Evolutionary conservation across 1,139 yeast genomes (phyloP).

Genomic region (Hyphopichia wangnamkhiaoensis): DNA sequence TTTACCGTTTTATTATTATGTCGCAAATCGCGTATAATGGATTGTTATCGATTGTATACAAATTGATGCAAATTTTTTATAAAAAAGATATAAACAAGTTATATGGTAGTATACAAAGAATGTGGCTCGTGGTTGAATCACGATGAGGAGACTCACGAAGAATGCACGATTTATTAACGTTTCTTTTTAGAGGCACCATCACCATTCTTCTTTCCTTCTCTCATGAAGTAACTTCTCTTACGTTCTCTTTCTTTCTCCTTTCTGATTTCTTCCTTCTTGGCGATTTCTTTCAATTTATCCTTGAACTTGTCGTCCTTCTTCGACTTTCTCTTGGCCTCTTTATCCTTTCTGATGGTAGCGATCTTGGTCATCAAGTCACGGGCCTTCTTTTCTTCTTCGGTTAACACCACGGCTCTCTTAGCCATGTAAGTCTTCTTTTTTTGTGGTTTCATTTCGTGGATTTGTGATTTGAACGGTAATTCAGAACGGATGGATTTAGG

Average conservation of each 20-base stretch:
- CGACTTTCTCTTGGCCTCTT: conserved; percentile 73
- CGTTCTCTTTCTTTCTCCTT: conserved; percentile 78
- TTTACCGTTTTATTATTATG: too few relatives aligned
- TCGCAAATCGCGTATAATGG: too few relatives aligned
- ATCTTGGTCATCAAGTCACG: conserved; percentile 87
- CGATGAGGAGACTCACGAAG: too few relatives aligned
- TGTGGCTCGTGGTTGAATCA: too few relatives aligned
- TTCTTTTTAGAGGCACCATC: conserved; percentile 38
- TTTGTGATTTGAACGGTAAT: conserved; percentile 90
- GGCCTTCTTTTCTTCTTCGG: conserved; percentile 92
- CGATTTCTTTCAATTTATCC: conserved; percentile 71
- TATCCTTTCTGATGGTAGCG: conserved; percentile 79
- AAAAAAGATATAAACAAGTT: too few relatives aligned
- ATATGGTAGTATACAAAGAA: too few relatives aligned
- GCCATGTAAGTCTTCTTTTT: conserved; percentile 79
- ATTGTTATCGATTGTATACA: too few relatives aligned
- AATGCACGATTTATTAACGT: too few relatives aligned
- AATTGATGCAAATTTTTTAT: too few relatives aligned
- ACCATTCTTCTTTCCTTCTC: conserved; percentile 61
- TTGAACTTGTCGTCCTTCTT: conserved; percentile 79
- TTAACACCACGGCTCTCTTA: conserved; percentile 91
- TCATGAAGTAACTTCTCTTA: conserved; percentile 82
- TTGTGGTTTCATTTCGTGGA: conserved; percentile 85
- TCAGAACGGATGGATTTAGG: conserved; percentile 76
- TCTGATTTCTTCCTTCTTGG: conserved; percentile 70